These are phyloP conservation scores for Saturnispora halmiae DNA, from an alignment of 805 yeast genomes.

Conservation along the genomic window DNA sequence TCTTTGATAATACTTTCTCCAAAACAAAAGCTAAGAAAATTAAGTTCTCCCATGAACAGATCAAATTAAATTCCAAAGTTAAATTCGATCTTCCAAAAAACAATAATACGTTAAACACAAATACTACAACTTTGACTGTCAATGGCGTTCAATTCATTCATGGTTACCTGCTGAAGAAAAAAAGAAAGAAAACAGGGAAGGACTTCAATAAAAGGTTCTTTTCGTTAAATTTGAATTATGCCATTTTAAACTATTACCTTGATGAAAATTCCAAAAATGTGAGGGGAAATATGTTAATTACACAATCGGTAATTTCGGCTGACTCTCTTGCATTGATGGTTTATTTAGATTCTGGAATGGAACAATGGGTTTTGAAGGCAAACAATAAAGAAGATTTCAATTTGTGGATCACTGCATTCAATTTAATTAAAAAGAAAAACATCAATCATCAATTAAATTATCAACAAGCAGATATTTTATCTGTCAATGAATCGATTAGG, in stretches of 20 bases:
- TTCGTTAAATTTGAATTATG: constrained; percentile 70
- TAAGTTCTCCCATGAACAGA: constrained; percentile 40
- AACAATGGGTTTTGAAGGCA: constrained; percentile 83
- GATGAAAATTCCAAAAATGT: constrained; percentile 62
- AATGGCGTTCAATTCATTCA: constrained; percentile 66
- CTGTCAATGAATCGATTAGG: constrained; percentile 4
- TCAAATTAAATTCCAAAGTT: constrained; percentile 14
- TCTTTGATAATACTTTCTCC: constrained; percentile 87
- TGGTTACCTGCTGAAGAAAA: constrained; percentile 63
- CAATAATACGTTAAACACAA: constrained; percentile 16
- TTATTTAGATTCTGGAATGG: constrained; percentile 89
- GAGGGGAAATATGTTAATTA: constrained; percentile 88
- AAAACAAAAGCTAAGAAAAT: constrained; percentile 78
- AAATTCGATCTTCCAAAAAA: constrained; percentile 23
- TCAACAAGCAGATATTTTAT: not conserved
- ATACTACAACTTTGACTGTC: constrained; percentile 29
- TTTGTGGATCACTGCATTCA: constrained; percentile 76
- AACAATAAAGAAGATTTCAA: constrained; percentile 55
- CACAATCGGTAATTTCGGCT: constrained; percentile 74
- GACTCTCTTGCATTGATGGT: constrained; percentile 58
- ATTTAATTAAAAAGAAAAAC: constrained; percentile 34
- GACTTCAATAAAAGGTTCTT: constrained; percentile 84
- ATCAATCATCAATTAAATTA: constrained; percentile 13
- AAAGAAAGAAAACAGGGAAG: constrained; percentile 74
- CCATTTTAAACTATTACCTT: constrained; percentile 72